phyloP scores from a whole-genome alignment of 768 basidiomycete species.

The Kwoniella sp. region DNA sequence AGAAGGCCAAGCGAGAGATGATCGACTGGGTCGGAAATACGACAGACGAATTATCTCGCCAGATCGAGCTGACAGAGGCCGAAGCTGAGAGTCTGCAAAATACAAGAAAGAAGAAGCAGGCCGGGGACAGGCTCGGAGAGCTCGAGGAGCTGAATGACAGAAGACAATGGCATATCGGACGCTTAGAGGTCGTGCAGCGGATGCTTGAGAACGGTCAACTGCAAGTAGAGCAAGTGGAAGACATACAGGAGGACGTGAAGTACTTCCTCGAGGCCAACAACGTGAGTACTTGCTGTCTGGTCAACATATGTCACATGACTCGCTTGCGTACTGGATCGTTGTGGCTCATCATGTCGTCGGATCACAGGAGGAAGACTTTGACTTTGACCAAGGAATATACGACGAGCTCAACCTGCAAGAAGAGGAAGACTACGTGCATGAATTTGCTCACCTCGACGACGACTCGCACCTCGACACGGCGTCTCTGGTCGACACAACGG shows the following conservation, averaged over 20 bases:
- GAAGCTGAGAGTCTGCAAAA: conserved; percentile 86
- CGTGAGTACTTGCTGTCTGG: conserved; percentile 63
- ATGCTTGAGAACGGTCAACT: conserved; percentile 92
- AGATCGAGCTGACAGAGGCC: conserved; percentile 91
- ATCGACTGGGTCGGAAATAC: conserved; percentile 78
- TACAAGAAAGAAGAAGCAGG: conserved; percentile 67
- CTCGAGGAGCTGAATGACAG: conserved; percentile 89
- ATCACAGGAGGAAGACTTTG: conserved; percentile 89
- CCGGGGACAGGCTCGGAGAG: conserved; percentile 73
- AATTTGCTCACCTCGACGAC: conserved; percentile 69
- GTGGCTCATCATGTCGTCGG: background rate
- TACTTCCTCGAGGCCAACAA: conserved; percentile 96
- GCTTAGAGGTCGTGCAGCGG: conserved; percentile 89
- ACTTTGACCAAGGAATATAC: conserved; percentile 95
- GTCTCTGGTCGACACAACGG: conserved; percentile 66
- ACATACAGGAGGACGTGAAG: conserved; percentile 87
- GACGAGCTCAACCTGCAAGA: conserved; percentile 97
- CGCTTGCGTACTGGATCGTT: too few species aligned
- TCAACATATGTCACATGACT: too few species aligned
- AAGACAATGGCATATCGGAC: conserved; percentile 89
- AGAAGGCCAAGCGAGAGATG: conserved; percentile 91
- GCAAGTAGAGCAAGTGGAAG: conserved; percentile 73
- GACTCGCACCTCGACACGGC: conserved; percentile 69
- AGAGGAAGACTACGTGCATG: conserved; percentile 79
- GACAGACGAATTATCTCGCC: conserved; percentile 88